Percentiles rank a stretch among this genome's conserved stretches.
These are phyloP conservation scores for Russula vinacea DNA, from an alignment of 768 basidiomycete genomes.

Conservation along the genomic window DNA sequence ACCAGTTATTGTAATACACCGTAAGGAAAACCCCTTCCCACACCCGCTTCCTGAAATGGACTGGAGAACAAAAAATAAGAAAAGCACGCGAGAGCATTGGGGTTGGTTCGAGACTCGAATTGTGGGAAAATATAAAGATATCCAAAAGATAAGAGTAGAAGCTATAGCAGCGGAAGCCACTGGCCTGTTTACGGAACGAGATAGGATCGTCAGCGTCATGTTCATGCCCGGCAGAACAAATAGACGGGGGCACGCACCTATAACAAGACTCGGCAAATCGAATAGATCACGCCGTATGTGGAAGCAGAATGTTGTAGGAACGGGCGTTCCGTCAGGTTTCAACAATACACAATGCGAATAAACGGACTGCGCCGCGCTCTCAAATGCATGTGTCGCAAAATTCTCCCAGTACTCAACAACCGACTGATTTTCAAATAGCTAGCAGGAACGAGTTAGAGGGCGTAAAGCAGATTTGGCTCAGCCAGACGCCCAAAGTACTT, in stretches of 20 bases:
- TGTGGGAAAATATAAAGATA: constrained; percentile 26
- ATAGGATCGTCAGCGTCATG: background rate
- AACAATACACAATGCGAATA: constrained; percentile 89
- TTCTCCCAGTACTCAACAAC: constrained; percentile 96
- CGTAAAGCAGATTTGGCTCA: constrained; percentile 15
- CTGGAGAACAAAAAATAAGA: background rate
- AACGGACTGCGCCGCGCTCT: constrained; percentile 94
- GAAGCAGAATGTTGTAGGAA: constrained; percentile 93
- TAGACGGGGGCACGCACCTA: constrained; percentile 50
- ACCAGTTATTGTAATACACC: too few relatives aligned
- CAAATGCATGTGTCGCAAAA: constrained; percentile 95
- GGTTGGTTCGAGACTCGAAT: background rate
- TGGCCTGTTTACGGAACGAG: constrained; percentile 52
- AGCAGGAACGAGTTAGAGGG: constrained; percentile 13
- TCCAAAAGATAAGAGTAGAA: background rate
- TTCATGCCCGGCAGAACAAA: background rate
- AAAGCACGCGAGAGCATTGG: constrained; percentile 1
- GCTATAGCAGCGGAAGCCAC: constrained; percentile 78
- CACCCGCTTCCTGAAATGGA: background rate
- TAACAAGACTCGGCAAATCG: constrained; percentile 84
- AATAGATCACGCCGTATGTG: constrained; percentile 92
- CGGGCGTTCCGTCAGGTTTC: constrained; percentile 77
- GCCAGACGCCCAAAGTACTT: constrained; percentile 13
- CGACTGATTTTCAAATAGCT: constrained; percentile 95
- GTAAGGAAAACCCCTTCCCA: background rate